Base-by-base conservation (phyloP, 768 basidiomycete species). In the Russula sp. region DNA sequence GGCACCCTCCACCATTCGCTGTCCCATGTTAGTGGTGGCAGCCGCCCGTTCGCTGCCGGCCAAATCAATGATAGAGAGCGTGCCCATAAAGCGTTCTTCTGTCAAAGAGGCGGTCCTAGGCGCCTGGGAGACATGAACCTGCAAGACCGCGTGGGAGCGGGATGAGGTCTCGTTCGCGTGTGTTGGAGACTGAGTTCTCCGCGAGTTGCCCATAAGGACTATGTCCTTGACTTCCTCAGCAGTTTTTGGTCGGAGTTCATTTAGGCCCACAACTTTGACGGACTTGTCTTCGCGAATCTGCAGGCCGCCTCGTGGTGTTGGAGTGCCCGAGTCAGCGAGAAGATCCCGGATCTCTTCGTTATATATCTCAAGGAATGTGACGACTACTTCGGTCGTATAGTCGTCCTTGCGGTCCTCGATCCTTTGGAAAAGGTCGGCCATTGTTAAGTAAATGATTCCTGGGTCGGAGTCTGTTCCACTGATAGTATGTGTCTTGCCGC, bases 401-500 rank as follows among this genome's bases (percentile, higher is more conserved):
- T 97, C 90, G 60, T 91, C 91, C 68, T 78, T 84, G 57, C 89
- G 84, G 70, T 95, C 92, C 55, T 93, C 87, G 68, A 99, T 97
- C 55, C 88, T 84, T 70, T 89, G 87, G 74, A 98, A 99, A 66
- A 99, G 85, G 75, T 98, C 96, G 49, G 91, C 86, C 95, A 98
- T 98, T 20, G 94, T 94, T 62, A 93, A 82, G 75, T 98, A 94
- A 73, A 98, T 97, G 70, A 97, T 86, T 35, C 97, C 97, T 18
- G 92, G 93, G 73, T 96, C 89, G 22, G 74, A 72, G 50, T 89
- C 87, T 42, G 90, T 88, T 61, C 96, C 96, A 70, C 94, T 97
- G 74, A 99, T 98, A 20, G 97, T 99, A 75, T 98, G 95, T 5
- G 97, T 99, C 76, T 99, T 99, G 67, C 97, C 97, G 73, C 97